phyloP scores from a whole-genome alignment of 2,329 filamentous ascomycete genomes.

The Epichloe glyceriae region DNA sequence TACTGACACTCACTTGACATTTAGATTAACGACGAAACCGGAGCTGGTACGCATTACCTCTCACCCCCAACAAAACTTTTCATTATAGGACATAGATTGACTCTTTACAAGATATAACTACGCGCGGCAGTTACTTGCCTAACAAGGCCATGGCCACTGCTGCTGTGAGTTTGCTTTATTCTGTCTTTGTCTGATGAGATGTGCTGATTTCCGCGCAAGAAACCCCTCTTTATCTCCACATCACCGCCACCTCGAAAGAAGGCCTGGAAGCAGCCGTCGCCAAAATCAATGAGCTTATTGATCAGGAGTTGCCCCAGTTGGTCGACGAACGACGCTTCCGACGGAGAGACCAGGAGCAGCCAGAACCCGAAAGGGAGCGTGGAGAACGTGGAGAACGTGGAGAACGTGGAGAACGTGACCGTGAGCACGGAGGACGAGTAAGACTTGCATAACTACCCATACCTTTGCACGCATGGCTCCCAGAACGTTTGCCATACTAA shows the following conservation, averaged over 20 bases:
- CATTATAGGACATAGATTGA: slow-evolving; percentile 37
- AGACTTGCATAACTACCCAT: slow-evolving; percentile 11
- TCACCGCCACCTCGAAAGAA: slow-evolving; percentile 83
- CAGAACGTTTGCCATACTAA: not conserved
- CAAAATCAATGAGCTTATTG: slow-evolving; percentile 90
- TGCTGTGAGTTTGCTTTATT: slow-evolving; percentile 48
- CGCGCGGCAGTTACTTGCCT: slow-evolving; percentile 88
- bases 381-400: slow-evolving; percentile 18
- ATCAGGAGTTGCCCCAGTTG: slow-evolving; percentile 87
- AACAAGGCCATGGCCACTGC: slow-evolving; percentile 96
- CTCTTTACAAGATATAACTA: slow-evolving; percentile 76
- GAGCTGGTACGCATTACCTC: slow-evolving; percentile 76
- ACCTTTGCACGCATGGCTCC: not conserved
- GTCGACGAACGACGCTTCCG: slow-evolving; percentile 91
- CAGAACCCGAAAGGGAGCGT: slow-evolving; percentile 49
- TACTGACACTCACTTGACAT: slow-evolving; percentile 85
- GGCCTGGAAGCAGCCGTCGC: slow-evolving; percentile 80
- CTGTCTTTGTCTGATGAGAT: not conserved
- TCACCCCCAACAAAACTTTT: slow-evolving; percentile 14
- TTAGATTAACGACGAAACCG: slow-evolving; percentile 99
- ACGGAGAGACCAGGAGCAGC: slow-evolving; percentile 63
- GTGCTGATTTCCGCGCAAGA: slow-evolving; percentile 42
- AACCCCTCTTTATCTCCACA: slow-evolving; percentile 85
- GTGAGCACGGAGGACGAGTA: slow-evolving; percentile 67
- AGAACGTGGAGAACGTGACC: slow-evolving; percentile 48